Evolutionary conservation across 2,329 filamentous ascomycete species (phyloP), one percentile per base, ranked within the genome.

Genomic region (Cordyceps javanica): DNA sequence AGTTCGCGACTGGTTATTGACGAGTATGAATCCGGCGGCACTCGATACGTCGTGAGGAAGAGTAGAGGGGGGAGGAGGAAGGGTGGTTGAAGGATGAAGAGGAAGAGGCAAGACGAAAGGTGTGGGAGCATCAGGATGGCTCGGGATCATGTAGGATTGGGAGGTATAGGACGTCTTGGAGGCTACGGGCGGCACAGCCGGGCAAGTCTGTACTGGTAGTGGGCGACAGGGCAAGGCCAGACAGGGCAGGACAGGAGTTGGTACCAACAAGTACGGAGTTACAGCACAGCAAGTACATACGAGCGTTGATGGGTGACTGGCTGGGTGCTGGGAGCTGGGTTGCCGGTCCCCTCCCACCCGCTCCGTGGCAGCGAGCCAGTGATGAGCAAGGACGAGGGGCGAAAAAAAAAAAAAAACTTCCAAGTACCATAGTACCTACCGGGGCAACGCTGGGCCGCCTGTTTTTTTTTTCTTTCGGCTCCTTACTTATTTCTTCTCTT

Each of bases 41-140:
- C 72, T 73, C 71, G 68, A 68, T 61, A 63, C 64, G 60, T 68
- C 67, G 69, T 68, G 66, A 65, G 64, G 59, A 60, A 45, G 60
- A 61, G 30, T 30, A 56, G 58, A 60, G 60, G 61, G 52, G 49
- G 59, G 58, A 61, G 60, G 55, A 60, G 54, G 59, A 61, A 57
- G 53, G 60, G 62, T 62, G 58, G 61, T 56, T 58, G 48, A 60
- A 61, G 56, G 48, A 58, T 55, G 59, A 60, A 61, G 60, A 59
- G 51, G n/a, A 59, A 61, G 62, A 61, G 59, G 60, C 62, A 58
- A 65, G 50, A 60, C 61, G 60, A 60, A 49, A 61, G 58, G 59
- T 53, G 60, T 46, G 59, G 57, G 59, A 60, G 60, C 59, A 63
- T 61, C 61, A 66, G 67, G 49, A 50, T 51, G 54, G 54, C 44